Conservation (phyloP, 2,329 filamentous ascomycete species). For the Orbilia oligospora region DNA sequence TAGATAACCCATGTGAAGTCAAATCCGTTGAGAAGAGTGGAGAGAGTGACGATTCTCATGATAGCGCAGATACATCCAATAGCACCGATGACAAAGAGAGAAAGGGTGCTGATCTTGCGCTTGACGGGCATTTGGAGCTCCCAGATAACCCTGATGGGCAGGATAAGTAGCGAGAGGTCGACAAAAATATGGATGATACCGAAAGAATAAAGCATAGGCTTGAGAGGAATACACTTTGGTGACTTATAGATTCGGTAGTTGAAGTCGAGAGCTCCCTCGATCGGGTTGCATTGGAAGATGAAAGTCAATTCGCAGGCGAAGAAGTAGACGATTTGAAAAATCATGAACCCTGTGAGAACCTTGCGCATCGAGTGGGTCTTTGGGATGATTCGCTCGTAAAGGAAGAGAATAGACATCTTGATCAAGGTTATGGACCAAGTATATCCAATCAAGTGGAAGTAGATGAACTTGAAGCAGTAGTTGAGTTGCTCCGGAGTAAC, state of each 20-base stretch:
- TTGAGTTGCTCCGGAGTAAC: conserved; percentile 47
- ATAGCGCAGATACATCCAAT: conserved; percentile 55
- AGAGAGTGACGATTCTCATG: conserved; percentile 55
- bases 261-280: conserved; percentile 37
- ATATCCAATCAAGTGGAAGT: conserved; percentile 59
- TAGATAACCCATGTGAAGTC: conserved; percentile 60
- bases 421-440: conserved; percentile 57
- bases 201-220: conserved; percentile 58
- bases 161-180: conserved; percentile 43
- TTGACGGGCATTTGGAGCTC: conserved; percentile 59
- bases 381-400: conserved; percentile 57
- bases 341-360: conserved; percentile 54
- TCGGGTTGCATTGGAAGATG: conserved; percentile 57
- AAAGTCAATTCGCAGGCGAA: conserved; percentile 48
- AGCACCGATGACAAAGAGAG: conserved; percentile 53
- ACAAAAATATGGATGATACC: conserved; percentile 59
- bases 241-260: conserved; percentile 24
- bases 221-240: conserved; percentile 51
- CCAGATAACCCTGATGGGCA: conserved; percentile 59
- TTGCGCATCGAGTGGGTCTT: conserved; percentile 55
- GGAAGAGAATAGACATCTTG: conserved; percentile 59
- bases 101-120: conserved; percentile 53
- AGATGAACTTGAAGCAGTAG: conserved; percentile 58
- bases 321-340: conserved; percentile 57
- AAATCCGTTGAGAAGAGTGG: conserved; percentile 49